Evolutionary conservation across 2,329 filamentous ascomycete species (phyloP).

Genomic region (Pseudocercospora ulei): DNA sequence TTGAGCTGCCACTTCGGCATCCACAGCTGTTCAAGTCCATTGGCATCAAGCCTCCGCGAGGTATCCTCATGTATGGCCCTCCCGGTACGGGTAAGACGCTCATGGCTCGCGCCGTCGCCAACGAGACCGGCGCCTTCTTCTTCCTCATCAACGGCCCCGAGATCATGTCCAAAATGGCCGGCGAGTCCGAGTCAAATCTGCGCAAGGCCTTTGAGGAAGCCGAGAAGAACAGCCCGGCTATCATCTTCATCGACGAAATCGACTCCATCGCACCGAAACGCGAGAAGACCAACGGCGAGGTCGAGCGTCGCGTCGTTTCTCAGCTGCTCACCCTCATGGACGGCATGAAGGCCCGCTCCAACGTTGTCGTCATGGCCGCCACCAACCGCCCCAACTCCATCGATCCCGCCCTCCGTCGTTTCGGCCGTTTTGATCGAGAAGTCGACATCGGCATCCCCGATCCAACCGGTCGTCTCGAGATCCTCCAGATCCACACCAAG

Average conservation of each 20-base stretch:
- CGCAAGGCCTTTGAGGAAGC: slow-evolving; percentile 99
- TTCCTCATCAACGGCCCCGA: slow-evolving; percentile 99
- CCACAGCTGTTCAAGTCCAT: slow-evolving; percentile 99
- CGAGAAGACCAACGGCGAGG: slow-evolving; percentile 99
- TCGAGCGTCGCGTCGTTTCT: slow-evolving; percentile 95
- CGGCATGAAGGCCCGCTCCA: slow-evolving; percentile 98
- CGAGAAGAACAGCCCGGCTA: slow-evolving; percentile 97
- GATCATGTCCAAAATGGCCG: slow-evolving; percentile 99
- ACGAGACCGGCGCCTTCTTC: slow-evolving; percentile 98
- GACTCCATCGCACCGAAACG: slow-evolving; percentile 98
- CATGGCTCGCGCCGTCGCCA: slow-evolving; percentile 96
- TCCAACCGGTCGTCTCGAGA: slow-evolving; percentile 95
- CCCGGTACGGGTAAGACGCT: slow-evolving; percentile 99
- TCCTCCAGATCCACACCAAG: slow-evolving; percentile 99
- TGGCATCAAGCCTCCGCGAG: slow-evolving; percentile 97
- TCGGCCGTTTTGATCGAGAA: slow-evolving; percentile 97
- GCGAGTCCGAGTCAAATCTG: slow-evolving; percentile 96
- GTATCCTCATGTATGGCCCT: slow-evolving; percentile 87
- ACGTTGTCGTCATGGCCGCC: slow-evolving; percentile 97
- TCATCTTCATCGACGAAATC: slow-evolving; percentile 99
- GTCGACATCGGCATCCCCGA: slow-evolving; percentile 98
- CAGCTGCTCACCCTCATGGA: slow-evolving; percentile 97
- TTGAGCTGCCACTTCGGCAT: slow-evolving; percentile 91
- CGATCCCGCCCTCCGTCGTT: slow-evolving; percentile 91
- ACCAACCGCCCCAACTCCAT: slow-evolving; percentile 99